These are phyloP conservation scores for Spatholobus suberectus DNA, from an alignment of 306 rosid species.

Conservation along the genomic window DNA sequence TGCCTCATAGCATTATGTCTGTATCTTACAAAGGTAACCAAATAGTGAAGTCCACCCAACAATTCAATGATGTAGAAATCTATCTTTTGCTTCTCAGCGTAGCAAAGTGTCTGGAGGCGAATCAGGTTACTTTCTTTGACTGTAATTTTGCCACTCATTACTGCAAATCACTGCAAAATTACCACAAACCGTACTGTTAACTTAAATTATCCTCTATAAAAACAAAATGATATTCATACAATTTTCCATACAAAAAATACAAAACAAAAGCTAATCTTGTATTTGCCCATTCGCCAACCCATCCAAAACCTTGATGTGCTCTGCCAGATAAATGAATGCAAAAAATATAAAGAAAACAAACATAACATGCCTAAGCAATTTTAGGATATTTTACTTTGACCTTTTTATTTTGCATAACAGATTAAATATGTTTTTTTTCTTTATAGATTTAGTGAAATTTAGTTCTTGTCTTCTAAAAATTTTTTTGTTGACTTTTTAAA, in stretches of 20 bases:
- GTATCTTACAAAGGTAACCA: conserved; percentile 61
- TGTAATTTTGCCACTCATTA: conserved; percentile 50
- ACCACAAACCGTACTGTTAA: background rate
- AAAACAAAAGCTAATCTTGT: conserved; percentile 57
- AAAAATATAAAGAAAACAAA: background rate
- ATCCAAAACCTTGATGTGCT: conserved; percentile 93
- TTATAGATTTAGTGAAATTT: too few species aligned
- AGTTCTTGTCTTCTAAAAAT: too few species aligned
- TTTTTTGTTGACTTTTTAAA: too few species aligned
- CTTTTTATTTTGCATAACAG: background rate
- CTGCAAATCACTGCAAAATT: conserved; percentile 46
- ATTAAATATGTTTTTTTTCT: background rate
- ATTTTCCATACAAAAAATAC: too few species aligned
- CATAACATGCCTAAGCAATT: background rate
- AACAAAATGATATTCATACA: background rate
- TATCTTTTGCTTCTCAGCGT: conserved; percentile 77
- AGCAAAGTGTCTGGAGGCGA: conserved; percentile 81
- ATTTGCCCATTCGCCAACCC: conserved; percentile 99
- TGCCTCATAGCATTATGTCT: conserved; percentile 52
- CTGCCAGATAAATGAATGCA: conserved; percentile 51
- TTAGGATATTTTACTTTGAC: background rate
- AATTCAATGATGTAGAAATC: conserved; percentile 71
- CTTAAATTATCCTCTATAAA: too few species aligned
- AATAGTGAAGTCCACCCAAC: conserved; percentile 60
- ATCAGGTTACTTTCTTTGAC: conserved; percentile 51